A percentile compares a stretch with the other conserved stretches of the same genome.
These are phyloP conservation scores for Paramecium caudatum DNA, from an alignment of 73 alveolate genomes.

Conservation along the genomic window DNA sequence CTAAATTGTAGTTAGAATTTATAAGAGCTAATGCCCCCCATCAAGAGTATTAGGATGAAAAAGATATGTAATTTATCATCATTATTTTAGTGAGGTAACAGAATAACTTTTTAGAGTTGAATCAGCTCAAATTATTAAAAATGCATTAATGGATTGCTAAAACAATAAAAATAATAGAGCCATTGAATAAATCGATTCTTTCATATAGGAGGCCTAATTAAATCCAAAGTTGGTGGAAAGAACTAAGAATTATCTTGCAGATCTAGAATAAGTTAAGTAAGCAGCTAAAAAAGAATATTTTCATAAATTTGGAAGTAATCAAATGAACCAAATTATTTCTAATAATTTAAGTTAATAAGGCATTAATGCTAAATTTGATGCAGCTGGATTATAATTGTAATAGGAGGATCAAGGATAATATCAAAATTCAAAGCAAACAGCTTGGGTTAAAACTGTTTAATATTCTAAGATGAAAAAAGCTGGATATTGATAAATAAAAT, in stretches of 20 bases:
- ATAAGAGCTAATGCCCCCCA: neutral
- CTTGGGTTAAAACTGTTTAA: slow-evolving; percentile 19
- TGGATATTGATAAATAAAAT: neutral
- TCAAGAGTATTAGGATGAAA: neutral
- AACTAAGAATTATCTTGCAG: neutral
- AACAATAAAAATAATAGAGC: neutral
- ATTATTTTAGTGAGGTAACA: neutral
- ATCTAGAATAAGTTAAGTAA: neutral
- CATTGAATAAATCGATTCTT: neutral
- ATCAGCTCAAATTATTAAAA: slow-evolving; percentile 1
- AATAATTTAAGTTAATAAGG: slow-evolving; percentile 15
- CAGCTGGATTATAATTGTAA: neutral
- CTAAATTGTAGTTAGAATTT: neutral
- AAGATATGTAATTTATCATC: neutral
- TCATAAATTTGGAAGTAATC: slow-evolving; percentile 24
- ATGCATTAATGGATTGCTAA: neutral
- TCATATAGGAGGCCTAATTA: neutral
- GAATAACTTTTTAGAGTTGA: slow-evolving; percentile 24
- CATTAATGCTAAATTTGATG: slow-evolving; percentile 1
- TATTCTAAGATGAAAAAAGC: neutral
- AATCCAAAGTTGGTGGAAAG: neutral
- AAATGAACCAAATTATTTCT: slow-evolving; percentile 19
- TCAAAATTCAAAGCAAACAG: neutral
- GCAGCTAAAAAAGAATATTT: slow-evolving; percentile 30
- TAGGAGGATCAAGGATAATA: neutral